phyloP scores from a whole-genome alignment of 2,329 filamentous ascomycete species.

The Talaromyces sp. region DNA sequence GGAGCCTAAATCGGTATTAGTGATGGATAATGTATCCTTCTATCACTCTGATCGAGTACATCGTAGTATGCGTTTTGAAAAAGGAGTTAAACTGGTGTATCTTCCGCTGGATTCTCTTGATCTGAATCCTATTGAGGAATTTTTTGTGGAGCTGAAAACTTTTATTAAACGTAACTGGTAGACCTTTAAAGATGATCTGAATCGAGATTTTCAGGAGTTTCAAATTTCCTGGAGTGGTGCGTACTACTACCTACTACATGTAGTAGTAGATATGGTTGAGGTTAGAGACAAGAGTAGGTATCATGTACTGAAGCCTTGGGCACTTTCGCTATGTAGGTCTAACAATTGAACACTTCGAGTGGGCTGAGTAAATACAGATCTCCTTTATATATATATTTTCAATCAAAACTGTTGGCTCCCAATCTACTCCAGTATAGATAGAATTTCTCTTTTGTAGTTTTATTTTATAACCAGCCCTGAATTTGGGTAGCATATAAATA shows the following conservation, averaged over 20 bases:
- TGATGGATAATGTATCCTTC: conserved; percentile 6
- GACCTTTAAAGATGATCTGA: neutral
- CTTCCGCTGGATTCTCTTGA: conserved; percentile 40
- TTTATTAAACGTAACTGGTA: neutral
- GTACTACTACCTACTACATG: too few relatives aligned
- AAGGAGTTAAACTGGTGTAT: conserved; percentile 1
- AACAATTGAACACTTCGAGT: too few relatives aligned
- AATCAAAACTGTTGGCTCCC: too few relatives aligned
- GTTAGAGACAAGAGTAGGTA: neutral
- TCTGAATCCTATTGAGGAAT: neutral
- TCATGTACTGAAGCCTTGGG: too few relatives aligned
- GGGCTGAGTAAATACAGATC: too few relatives aligned
- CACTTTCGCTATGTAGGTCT: neutral
- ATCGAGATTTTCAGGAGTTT: neutral
- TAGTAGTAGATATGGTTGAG: neutral
- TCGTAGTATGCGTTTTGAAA: neutral
- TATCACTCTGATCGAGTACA: neutral
- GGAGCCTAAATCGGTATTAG: conserved; percentile 19
- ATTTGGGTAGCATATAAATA: too few relatives aligned
- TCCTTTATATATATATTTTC: too few relatives aligned
- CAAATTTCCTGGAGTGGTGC: neutral
- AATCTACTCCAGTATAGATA: too few relatives aligned
- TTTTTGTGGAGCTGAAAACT: neutral
- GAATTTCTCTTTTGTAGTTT: too few relatives aligned
- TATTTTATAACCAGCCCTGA: too few relatives aligned